Conservation (phyloP, 1,139 yeast genomes). For the Yamadazyma diospyri region DNA sequence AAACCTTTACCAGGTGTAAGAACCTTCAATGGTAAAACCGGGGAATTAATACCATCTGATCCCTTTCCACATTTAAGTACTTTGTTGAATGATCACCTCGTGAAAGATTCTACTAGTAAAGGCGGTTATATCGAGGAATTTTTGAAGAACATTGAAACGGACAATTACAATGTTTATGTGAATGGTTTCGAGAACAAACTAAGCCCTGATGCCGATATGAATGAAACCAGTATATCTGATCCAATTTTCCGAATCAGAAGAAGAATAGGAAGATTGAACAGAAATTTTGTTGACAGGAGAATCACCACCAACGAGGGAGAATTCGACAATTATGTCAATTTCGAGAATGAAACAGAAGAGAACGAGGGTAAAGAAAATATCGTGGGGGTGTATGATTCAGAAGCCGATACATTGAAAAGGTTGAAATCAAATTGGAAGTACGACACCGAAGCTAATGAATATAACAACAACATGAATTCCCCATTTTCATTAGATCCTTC, state of each 20-base stretch:
- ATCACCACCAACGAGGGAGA: slow-evolving; percentile 31
- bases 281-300: slow-evolving; percentile 70
- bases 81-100: slow-evolving; percentile 29
- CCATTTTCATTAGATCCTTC: slow-evolving; percentile 67
- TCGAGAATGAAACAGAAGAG: slow-evolving; percentile 17
- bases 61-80: slow-evolving; percentile 43
- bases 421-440: slow-evolving; percentile 72
- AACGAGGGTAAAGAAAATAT: slow-evolving; percentile 7
- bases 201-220: slow-evolving; percentile 19
- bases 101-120: slow-evolving; percentile 9
- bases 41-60: slow-evolving; percentile 42
- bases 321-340: slow-evolving; percentile 35
- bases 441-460: slow-evolving; percentile 59
- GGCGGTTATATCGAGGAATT: slow-evolving; percentile 38
- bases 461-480: slow-evolving; percentile 43
- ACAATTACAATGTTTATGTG: slow-evolving; percentile 46
- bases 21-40: slow-evolving; percentile 45
- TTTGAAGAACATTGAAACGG: slow-evolving; percentile 41
- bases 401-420: slow-evolving; percentile 50
- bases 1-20: slow-evolving; percentile 42
- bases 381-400: slow-evolving; percentile 53
- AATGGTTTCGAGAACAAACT: slow-evolving; percentile 34
- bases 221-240: slow-evolving; percentile 40
- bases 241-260: slow-evolving; percentile 65
- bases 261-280: slow-evolving; percentile 71